These are phyloP conservation scores for Pleurostoma richardsiae DNA, from an alignment of 2,329 filamentous ascomycete genomes.

Conservation along the genomic window DNA sequence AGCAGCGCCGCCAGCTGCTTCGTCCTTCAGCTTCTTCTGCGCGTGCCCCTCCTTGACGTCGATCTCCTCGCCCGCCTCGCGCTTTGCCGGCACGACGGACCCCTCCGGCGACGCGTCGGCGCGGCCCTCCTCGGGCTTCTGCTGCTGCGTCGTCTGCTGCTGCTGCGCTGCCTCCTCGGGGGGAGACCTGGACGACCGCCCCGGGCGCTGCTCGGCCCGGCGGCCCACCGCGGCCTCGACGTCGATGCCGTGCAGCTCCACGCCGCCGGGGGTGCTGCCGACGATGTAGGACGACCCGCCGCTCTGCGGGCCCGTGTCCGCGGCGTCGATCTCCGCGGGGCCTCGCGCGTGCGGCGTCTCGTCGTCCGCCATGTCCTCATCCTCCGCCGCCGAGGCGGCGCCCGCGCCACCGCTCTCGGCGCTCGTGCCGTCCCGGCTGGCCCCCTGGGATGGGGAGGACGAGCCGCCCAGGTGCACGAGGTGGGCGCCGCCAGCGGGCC, in stretches of 20 bases:
- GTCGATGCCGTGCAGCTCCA: slow-evolving; percentile 52
- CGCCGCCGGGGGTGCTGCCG: slow-evolving; percentile 27
- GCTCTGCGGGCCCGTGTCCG: slow-evolving; percentile 76
- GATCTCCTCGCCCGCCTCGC: slow-evolving; percentile 47
- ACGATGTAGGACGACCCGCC: slow-evolving; percentile 32
- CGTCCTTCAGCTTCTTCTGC: slow-evolving; percentile 45
- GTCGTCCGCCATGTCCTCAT: slow-evolving; percentile 40
- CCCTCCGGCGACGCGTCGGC: not conserved
- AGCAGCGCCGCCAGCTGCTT: slow-evolving; percentile 10
- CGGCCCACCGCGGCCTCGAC: slow-evolving; percentile 58
- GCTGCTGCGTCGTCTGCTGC: slow-evolving; percentile 24
- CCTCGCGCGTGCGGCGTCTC: slow-evolving; percentile 78
- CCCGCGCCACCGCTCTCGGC: slow-evolving; percentile 17
- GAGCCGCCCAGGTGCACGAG: slow-evolving; percentile 11
- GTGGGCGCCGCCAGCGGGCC: slow-evolving; percentile 2
- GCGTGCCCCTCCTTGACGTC: slow-evolving; percentile 21
- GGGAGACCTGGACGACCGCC: not conserved
- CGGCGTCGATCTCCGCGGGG: slow-evolving; percentile 77
- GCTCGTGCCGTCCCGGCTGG: slow-evolving; percentile 9
- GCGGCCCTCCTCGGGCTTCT: slow-evolving; percentile 1
- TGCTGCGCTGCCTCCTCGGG: slow-evolving; percentile 3
- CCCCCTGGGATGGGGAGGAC: slow-evolving; percentile 7
- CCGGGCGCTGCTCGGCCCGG: slow-evolving; percentile 26
- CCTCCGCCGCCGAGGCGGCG: slow-evolving; percentile 20
- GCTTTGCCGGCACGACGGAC: slow-evolving; percentile 32